Evolutionary conservation across 148 eudicot species (phyloP).

Genomic region (Euryodendron excelsum): DNA sequence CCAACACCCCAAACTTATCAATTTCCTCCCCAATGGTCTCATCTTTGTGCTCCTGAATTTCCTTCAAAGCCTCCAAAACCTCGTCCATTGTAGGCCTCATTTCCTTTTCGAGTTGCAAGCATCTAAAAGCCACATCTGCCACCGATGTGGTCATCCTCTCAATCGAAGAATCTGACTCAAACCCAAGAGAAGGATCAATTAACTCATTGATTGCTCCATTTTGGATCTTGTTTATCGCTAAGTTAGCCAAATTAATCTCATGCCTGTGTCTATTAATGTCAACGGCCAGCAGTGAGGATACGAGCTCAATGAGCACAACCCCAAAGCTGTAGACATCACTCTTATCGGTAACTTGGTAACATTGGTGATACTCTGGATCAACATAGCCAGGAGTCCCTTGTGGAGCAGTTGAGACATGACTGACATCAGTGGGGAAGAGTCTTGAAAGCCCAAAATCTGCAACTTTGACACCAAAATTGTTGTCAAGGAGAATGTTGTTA

Average conservation of each 20-base stretch:
- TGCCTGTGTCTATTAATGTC: constrained; percentile 32
- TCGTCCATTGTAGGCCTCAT: constrained; percentile 44
- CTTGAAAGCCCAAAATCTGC: constrained; percentile 54
- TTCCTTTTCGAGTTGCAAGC: constrained; percentile 42
- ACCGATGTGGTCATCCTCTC: constrained; percentile 33
- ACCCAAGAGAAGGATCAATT: constrained; percentile 33
- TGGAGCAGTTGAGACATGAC: constrained; percentile 48
- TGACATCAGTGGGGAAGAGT: constrained; percentile 34
- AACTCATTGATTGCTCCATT: constrained; percentile 30
- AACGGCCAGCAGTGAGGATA: constrained; percentile 46
- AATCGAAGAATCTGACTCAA: constrained; percentile 16
- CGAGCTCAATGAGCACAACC: constrained; percentile 43
- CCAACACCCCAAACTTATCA: not conserved
- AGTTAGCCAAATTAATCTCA: constrained; percentile 34
- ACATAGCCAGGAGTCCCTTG: constrained; percentile 56
- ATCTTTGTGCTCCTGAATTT: constrained; percentile 26
- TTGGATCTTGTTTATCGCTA: constrained; percentile 43
- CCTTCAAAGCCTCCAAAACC: constrained; percentile 35
- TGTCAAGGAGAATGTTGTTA: constrained; percentile 38
- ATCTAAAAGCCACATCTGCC: constrained; percentile 47
- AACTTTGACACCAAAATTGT: constrained; percentile 37
- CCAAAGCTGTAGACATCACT: constrained; percentile 58
- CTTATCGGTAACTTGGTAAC: constrained; percentile 43
- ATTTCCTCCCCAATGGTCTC: constrained; percentile 6
- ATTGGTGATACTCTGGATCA: constrained; percentile 49